A percentile compares a stretch with the other conserved stretches of the same genome.
These are phyloP conservation scores for Globisporangium camurandrum DNA, from an alignment of 352 stramenopile genomes.

Conservation along the genomic window DNA sequence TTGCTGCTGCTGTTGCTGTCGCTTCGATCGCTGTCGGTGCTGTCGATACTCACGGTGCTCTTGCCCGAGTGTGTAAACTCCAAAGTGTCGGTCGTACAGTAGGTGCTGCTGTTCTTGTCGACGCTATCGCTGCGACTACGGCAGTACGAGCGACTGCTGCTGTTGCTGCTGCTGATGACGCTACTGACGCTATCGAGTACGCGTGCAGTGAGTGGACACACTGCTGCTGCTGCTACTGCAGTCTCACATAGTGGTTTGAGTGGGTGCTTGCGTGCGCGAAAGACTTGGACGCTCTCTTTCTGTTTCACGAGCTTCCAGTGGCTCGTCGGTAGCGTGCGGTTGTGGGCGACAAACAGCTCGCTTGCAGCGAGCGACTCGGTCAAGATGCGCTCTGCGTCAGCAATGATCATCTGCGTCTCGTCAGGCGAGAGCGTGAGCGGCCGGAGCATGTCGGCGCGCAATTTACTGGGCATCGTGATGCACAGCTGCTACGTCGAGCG, in stretches of 20 bases:
- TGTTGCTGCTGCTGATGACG: neutral
- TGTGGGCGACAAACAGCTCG: conserved; percentile 11
- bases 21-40: neutral
- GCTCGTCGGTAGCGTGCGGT: conserved; percentile 9
- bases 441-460: neutral
- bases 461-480: neutral
- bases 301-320: conserved; percentile 16
- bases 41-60: neutral
- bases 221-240: neutral
- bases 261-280: conserved; percentile 1
- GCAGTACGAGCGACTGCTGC: neutral
- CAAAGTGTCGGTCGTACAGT: neutral
- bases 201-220: neutral
- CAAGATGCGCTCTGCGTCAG: conserved; percentile 21
- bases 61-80: neutral
- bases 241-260: neutral
- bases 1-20: neutral
- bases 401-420: conserved; percentile 15
- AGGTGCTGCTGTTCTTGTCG: neutral
- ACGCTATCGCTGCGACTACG: neutral
- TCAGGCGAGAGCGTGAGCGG: conserved; percentile 5
- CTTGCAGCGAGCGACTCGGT: conserved; percentile 19
- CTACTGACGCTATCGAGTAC: neutral
- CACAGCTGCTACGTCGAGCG: neutral
- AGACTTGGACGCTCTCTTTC: conserved; percentile 10